Conservation (phyloP, 1,139 yeast genomes). For the Suhomyces bribrorum region DNA sequence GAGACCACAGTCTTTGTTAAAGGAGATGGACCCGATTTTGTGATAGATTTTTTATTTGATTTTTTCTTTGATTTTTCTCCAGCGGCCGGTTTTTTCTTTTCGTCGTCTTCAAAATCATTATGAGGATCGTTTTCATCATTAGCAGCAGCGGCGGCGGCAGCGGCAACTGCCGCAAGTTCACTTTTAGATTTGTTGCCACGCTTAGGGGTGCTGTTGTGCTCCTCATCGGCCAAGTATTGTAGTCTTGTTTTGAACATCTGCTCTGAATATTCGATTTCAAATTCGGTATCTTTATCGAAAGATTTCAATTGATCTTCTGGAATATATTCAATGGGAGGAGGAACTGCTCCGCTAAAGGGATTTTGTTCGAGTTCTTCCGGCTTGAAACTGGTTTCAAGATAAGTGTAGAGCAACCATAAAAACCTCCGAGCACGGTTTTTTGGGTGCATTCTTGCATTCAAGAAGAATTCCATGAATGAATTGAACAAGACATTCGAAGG, state of each 20-base stretch:
- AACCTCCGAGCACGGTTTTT: conserved; percentile 68
- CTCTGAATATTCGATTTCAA: conserved; percentile 71
- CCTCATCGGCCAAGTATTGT: conserved; percentile 54
- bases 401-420: conserved; percentile 81
- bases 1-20: conserved; percentile 18
- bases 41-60: conserved; percentile 6
- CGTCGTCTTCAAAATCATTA: conserved; percentile 7
- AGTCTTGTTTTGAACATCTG: conserved; percentile 65
- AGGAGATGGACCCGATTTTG: conserved; percentile 19
- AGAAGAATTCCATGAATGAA: conserved; percentile 62
- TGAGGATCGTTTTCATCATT: conserved; percentile 17
- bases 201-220: conserved; percentile 36
- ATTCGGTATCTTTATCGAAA: conserved; percentile 70
- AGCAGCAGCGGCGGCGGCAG: conserved; percentile 10
- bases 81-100: conserved; percentile 15
- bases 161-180: conserved; percentile 22
- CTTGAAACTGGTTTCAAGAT: conserved; percentile 68
- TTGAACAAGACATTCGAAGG: conserved; percentile 7
- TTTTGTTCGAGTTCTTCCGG: conserved; percentile 54
- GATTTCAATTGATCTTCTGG: conserved; percentile 37
- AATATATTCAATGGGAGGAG: conserved; percentile 52
- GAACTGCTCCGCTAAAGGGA: conserved; percentile 60
- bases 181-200: conserved; percentile 35
- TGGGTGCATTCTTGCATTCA: conserved; percentile 56
- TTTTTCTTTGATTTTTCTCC: conserved; percentile 12